Conservation (phyloP, 805 yeast genomes). For the Schwanniomyces polymorphus region DNA sequence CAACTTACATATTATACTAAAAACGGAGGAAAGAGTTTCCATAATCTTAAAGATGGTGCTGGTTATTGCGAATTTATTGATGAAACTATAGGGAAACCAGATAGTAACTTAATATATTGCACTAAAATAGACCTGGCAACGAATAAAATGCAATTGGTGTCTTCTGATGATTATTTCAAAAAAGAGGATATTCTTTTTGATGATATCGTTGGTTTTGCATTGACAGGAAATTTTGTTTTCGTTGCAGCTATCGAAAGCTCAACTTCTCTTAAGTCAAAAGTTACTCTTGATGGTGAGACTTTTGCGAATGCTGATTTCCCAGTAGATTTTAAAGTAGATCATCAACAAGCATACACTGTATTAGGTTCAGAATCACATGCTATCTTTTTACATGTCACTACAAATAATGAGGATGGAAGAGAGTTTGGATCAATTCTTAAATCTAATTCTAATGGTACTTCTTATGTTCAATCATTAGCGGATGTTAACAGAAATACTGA, state of each 20-base stretch:
- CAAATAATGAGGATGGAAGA: constrained; percentile 44
- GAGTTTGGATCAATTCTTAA: constrained; percentile 83
- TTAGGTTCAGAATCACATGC: constrained; percentile 71
- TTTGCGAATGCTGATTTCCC: constrained; percentile 87
- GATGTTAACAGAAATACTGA: constrained; percentile 69
- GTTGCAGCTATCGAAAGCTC: constrained; percentile 59
- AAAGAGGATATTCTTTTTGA: constrained; percentile 47
- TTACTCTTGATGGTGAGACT: constrained; percentile 72
- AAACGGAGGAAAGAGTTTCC: constrained; percentile 69
- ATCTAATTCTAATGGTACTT: constrained; percentile 89
- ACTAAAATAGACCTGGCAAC: constrained; percentile 41
- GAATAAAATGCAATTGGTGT: constrained; percentile 30
- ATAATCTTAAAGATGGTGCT: constrained; percentile 51
- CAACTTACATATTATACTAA: constrained; percentile 59
- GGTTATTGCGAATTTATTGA: constrained; percentile 69
- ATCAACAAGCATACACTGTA: constrained; percentile 62
- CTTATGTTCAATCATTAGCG: constrained; percentile 66
- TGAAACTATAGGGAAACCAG: constrained; percentile 25
- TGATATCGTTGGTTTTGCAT: constrained; percentile 70
- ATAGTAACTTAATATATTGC: constrained; percentile 64
- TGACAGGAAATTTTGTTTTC: constrained; percentile 67
- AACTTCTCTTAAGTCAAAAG: constrained; percentile 59
- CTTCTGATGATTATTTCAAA: constrained; percentile 56
- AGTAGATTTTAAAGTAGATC: constrained; percentile 52
- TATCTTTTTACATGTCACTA: constrained; percentile 81